These are phyloP conservation scores for Orbilia javanica DNA, from an alignment of 2,329 filamentous ascomycete species.

Conservation along the genomic window DNA sequence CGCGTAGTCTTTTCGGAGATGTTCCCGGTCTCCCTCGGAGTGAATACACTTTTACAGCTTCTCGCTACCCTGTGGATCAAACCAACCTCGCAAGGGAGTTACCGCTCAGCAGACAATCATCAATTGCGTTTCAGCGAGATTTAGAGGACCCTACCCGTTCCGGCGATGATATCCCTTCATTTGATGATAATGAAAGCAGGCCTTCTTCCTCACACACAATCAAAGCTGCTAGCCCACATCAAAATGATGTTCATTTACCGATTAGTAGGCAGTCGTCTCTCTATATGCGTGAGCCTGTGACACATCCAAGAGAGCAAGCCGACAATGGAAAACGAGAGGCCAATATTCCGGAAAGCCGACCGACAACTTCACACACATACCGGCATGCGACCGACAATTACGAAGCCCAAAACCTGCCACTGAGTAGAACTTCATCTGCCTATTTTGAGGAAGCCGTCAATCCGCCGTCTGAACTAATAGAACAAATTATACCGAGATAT, in stretches of 20 bases:
- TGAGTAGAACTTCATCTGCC: slow-evolving; percentile 36
- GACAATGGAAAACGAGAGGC: not conserved
- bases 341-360: slow-evolving; percentile 32
- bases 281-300: slow-evolving; percentile 13
- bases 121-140: not conserved
- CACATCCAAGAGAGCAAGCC: not conserved
- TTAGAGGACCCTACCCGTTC: not conserved
- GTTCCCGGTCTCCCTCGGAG: slow-evolving; percentile 34
- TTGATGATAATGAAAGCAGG: slow-evolving; percentile 44
- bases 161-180: slow-evolving; percentile 5
- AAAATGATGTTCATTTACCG: slow-evolving; percentile 32
- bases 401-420: slow-evolving; percentile 13
- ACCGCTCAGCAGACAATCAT: slow-evolving; percentile 42
- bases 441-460: not conserved
- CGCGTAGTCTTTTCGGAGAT: slow-evolving; percentile 49
- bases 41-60: not conserved
- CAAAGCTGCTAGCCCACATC: slow-evolving; percentile 8
- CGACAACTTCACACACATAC: slow-evolving; percentile 23
- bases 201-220: slow-evolving; percentile 52
- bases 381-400: not conserved
- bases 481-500: not conserved
- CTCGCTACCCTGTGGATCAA: not conserved
- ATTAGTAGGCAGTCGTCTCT: slow-evolving; percentile 53
- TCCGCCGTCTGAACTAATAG: not conserved
- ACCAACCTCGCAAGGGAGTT: not conserved